Evolutionary conservation across 176 grass and related monocot species (phyloP).

Genomic region (Lolium multiflorum): DNA sequence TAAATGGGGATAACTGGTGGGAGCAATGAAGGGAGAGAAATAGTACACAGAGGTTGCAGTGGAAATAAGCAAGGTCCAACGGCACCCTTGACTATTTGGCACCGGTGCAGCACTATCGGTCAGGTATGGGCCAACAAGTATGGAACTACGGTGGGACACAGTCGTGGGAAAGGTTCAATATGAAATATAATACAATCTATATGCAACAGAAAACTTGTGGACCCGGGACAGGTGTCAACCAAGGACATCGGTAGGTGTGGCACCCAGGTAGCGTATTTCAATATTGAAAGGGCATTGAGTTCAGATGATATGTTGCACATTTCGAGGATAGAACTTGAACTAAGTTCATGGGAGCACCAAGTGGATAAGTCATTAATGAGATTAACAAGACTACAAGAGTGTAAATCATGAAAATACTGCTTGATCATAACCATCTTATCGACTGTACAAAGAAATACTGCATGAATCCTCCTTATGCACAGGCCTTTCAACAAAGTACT

Average conservation of each 20-base stretch:
- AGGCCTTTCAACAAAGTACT: constrained; percentile 88
- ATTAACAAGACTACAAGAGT: neutral
- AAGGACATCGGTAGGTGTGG: no score
- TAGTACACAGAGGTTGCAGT: no score
- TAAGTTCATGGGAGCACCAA: neutral
- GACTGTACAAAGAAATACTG: neutral
- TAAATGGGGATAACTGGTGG: no score
- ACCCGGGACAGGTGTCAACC: no score
- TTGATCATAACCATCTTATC: neutral
- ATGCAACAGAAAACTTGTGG: neutral
- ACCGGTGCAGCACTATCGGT: no score
- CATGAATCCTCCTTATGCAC: constrained; percentile 82
- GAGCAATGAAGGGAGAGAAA: no score
- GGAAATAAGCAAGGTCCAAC: no score
- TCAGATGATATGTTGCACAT: constrained; percentile 17
- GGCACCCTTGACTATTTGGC: no score
- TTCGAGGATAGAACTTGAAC: neutral
- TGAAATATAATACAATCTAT: no score
- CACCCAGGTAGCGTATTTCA: neutral
- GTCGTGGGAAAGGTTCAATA: no score
- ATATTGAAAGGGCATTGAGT: neutral
- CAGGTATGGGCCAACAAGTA: no score
- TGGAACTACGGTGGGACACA: no score
- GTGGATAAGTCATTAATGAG: neutral
- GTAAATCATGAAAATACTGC: neutral